phyloP scores from a whole-genome alignment of 768 basidiomycete genomes.

The Clathrus columnatus region DNA sequence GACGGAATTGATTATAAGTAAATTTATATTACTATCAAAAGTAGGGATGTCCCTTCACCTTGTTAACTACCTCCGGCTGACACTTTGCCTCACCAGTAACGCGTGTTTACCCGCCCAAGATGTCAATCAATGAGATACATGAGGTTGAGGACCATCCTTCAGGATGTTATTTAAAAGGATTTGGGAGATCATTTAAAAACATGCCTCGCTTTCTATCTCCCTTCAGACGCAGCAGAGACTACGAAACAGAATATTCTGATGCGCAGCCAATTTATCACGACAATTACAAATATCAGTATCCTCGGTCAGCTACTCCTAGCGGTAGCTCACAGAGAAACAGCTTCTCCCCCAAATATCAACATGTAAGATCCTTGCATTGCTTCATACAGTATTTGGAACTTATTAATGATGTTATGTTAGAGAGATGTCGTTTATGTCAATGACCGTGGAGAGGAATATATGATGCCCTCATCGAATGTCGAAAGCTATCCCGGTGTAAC shows the following conservation, averaged over 20 bases:
- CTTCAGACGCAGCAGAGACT: conserved; percentile 8
- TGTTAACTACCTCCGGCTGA: background rate
- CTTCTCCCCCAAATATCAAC: background rate
- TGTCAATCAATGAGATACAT: background rate
- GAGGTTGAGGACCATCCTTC: background rate
- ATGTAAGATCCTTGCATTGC: no score
- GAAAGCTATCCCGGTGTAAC: background rate
- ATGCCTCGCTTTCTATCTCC: conserved; percentile 7
- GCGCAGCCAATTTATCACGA: background rate
- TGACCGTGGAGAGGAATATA: background rate
- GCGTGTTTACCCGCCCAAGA: background rate
- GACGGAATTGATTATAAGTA: background rate
- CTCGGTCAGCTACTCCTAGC: background rate
- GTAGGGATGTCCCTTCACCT: background rate
- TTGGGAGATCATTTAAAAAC: background rate
- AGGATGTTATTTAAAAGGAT: background rate
- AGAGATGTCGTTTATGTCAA: conserved; percentile 2
- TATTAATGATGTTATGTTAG: background rate
- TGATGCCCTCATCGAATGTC: background rate
- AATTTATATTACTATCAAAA: no score
- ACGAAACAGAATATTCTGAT: background rate
- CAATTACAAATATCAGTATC: background rate
- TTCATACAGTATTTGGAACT: no score
- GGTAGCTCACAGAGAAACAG: conserved; percentile 2
- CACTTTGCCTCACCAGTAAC: background rate